Conservation (phyloP, 2,329 filamentous ascomycete species). For the Pestalotiopsis sp. region DNA sequence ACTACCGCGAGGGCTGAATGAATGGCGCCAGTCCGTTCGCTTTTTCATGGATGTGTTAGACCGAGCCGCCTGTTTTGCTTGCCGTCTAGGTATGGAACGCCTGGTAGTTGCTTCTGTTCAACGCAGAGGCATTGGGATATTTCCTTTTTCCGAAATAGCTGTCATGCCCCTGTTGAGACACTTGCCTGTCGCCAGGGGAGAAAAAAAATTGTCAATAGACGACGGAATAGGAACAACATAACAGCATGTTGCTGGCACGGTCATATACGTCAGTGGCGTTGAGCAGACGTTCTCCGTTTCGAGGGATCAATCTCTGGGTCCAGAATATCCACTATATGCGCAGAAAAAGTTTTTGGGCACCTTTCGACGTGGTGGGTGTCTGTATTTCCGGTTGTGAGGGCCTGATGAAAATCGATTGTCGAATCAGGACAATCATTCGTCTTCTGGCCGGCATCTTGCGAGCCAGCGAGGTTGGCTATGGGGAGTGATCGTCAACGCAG, state of each 20-base stretch:
- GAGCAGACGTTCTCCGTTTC: not conserved
- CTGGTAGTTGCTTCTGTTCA: not conserved
- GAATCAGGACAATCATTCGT: not conserved
- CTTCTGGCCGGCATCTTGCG: not conserved
- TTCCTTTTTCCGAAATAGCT: not conserved
- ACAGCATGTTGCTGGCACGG: not conserved
- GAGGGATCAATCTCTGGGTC: not conserved
- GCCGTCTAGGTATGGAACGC: not conserved
- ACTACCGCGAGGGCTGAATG: not conserved
- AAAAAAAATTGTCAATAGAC: not conserved
- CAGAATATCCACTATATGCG: not conserved
- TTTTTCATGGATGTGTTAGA: not conserved
- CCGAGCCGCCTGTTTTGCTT: constrained; percentile 4
- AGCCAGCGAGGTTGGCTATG: not conserved
- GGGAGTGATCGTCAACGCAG: constrained; percentile 8
- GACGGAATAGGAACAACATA: not conserved
- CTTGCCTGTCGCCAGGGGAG: not conserved
- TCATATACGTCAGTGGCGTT: constrained; percentile 9
- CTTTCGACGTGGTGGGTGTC: not conserved
- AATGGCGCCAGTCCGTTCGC: not conserved
- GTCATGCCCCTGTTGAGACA: not conserved
- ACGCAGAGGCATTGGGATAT: not conserved
- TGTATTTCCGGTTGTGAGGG: not conserved
- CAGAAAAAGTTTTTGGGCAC: not conserved
- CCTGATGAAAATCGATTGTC: constrained; percentile 2